Base-by-base conservation (phyloP, 139 green algal genomes). In the Tetradesmus obliquus region DNA sequence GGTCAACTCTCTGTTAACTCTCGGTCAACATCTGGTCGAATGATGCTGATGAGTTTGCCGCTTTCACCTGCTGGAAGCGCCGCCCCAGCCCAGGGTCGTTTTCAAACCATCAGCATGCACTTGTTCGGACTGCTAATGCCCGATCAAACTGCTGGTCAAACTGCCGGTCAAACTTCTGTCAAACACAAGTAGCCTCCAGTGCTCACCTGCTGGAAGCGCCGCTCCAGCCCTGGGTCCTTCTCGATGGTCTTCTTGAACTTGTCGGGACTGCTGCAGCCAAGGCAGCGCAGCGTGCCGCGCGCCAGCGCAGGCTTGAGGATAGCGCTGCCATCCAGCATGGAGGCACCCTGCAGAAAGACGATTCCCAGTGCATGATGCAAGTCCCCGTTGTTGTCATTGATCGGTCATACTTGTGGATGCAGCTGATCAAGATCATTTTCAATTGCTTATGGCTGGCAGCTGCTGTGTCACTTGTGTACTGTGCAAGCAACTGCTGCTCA, bases 221-320 rank as follows among this genome's bases (percentile, higher is more conserved):
- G 93, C 95, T 99, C 98, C 87, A 99, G 94, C 3, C 96, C 98
- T 3, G 98, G 96, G 93, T 99, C 98, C 95, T 99, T 99, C 96
- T 99, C 98, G 79, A 99, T 99, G 91, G 99, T 97, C 95, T 99
- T 97, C 55, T 98, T 96, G 95, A 98, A 99, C 96, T 99, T 98
- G 92, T 99, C 98, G n/a, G 99, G 94, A 22, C 96, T 99, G 55
- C 97, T 99, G 80, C 97, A 98, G 54, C 98, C 98, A 84, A 99
- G 98, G 96, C 98, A 99, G 79, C 98, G 95, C 92, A 99, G 96
- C 95, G 99, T 97, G 4, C 98, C 98, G 12, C 98, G 95, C 8
- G 95, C 96, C 58, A 99, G 96, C 91, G 97, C 97, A 5, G 98
- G 98, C 96, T 99, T 99, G 53, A 99, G 95, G 92, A 99, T 96